phyloP scores from a whole-genome alignment of 2,329 filamentous ascomycete species.

The Cylindrodendrum hubeiense region DNA sequence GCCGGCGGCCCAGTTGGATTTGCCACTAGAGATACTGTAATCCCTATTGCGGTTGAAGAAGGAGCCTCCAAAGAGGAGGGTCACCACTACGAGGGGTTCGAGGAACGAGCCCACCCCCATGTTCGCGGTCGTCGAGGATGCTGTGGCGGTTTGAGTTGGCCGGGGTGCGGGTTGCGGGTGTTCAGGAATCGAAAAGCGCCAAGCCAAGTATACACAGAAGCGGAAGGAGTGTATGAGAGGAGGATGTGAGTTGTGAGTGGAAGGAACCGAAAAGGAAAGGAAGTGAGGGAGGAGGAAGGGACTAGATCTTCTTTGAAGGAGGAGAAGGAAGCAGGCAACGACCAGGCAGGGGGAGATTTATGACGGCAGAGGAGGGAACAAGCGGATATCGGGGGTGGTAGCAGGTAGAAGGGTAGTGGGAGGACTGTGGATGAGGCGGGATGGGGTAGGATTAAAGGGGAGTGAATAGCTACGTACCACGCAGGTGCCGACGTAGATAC shows the following conservation, averaged over 20 bases:
- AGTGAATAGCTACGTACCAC: too few species aligned
- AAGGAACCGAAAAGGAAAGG: not conserved
- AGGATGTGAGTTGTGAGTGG: not conserved
- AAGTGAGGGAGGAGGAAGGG: not conserved
- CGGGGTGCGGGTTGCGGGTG: not conserved
- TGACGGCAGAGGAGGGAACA: not conserved
- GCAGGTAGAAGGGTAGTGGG: not conserved
- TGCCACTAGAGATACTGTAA: constrained; percentile 46
- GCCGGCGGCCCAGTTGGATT: constrained; percentile 33
- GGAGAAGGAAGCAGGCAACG: not conserved
- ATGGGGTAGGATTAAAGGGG: not conserved
- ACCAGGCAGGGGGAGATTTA: constrained; percentile 1
- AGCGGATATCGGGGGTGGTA: too few species aligned
- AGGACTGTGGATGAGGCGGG: not conserved
- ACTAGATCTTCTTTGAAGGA: not conserved
- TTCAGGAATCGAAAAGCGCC: not conserved
- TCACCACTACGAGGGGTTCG: constrained; percentile 57
- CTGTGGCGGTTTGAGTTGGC: not conserved
- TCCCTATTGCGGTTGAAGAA: constrained; percentile 58
- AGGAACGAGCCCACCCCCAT: constrained; percentile 57
- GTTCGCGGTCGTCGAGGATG: constrained; percentile 1
- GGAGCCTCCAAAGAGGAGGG: constrained; percentile 58
- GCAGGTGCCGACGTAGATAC: too few species aligned
- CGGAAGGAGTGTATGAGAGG: not conserved
- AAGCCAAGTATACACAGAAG: not conserved